phyloP scores from a whole-genome alignment of 192 early-diverging fungal genomes.

The Chytriomyces hyalinus region DNA sequence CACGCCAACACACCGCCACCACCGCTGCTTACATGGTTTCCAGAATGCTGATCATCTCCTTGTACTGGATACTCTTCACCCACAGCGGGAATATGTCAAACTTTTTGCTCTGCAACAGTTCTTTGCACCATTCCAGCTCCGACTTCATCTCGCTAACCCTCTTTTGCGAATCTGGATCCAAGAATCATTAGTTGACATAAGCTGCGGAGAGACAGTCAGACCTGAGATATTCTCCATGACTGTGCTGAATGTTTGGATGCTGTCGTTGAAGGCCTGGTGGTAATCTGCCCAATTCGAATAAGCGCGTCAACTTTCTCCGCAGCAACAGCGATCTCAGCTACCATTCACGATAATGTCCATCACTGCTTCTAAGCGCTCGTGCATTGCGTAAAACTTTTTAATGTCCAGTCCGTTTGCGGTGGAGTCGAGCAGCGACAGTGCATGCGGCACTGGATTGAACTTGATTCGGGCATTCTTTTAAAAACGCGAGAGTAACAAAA shows the following conservation, averaged over 20 bases:
- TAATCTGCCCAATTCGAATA: constrained; percentile 49
- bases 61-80: constrained; percentile 63
- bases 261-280: constrained; percentile 63
- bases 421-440: constrained; percentile 59
- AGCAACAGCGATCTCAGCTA: constrained; percentile 36
- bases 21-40: constrained; percentile 49
- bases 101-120: constrained; percentile 61
- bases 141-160: constrained; percentile 49
- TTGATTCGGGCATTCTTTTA: constrained; percentile 33
- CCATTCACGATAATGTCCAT: constrained; percentile 69
- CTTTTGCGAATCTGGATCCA: constrained; percentile 44
- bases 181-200: neutral
- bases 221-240: constrained; percentile 64
- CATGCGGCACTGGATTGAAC: constrained; percentile 65
- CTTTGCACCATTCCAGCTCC: constrained; percentile 53
- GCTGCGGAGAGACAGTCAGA: constrained; percentile 23
- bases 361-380: constrained; percentile 52
- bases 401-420: constrained; percentile 58
- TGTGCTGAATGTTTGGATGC: constrained; percentile 62
- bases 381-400: constrained; percentile 49
- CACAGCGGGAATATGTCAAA: constrained; percentile 68
- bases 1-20: neutral
- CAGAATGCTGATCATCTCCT: constrained; percentile 64
- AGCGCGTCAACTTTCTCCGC: constrained; percentile 6
- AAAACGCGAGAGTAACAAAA: neutral